Base-by-base conservation (phyloP, 495 filamentous ascomycete species). In the Darksidea phi region DNA sequence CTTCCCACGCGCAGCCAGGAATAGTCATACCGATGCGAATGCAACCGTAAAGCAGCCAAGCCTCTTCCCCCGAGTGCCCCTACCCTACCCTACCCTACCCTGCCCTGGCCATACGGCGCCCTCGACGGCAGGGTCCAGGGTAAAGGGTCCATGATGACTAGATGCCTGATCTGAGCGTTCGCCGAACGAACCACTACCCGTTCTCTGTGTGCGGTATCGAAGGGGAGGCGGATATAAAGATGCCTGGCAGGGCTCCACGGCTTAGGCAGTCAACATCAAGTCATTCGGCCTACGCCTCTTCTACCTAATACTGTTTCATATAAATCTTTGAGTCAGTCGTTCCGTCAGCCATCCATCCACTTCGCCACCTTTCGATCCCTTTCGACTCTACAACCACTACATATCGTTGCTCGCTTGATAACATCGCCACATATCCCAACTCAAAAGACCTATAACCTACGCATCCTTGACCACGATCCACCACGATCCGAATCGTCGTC, bases 291-390 rank as follows among this genome's bases (percentile, higher is more conserved):
- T 17, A 36, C 52, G 52, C 52, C 37, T 55, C 18, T 25, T 25
- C 28, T 59, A 46, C 18, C 37, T 51, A 47, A 24, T 58, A 48
- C 57, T 15, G 21, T 7, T 46, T 34, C 24, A 32, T 26, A 57
- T 47, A 41, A 37, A 7, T 15, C 48, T 62, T 62, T 55, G 46
- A 67, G 53, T 67, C 63, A 66, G 55, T 60, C 63, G 20, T 57
- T 66, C 53, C 28, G 47, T 64, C 53, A 48, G 42, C 48, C 53
- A 47, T 15, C 6, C 53, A n/a, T 46, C 37, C 18, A 45, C 57
- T 59, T 59, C 57, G 20, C 15, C 21, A 38, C 37, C 1, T 37
- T 42, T 42, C 57, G 11, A 49, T 25, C 15, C 55, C 23, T 32
- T 13, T 17, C 41, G 21, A 13, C 18, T 17, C 17, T 18, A 15